These are phyloP conservation scores for Papilionanthe hybrid DNA, from an alignment of 116 monocot genomes.

Conservation along the genomic window DNA sequence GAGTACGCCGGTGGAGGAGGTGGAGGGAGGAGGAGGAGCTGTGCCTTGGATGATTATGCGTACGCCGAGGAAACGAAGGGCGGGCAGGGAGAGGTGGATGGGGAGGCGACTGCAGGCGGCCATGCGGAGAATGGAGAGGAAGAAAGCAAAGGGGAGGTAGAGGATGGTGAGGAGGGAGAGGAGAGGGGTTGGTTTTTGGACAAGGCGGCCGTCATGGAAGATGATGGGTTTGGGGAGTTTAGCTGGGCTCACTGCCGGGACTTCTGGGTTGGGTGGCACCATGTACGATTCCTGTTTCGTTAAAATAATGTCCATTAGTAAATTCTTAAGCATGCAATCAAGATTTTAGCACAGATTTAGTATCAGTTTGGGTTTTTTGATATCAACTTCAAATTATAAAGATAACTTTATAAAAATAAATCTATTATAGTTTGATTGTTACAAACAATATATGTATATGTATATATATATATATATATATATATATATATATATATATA, in stretches of 20 bases:
- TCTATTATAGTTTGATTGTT: no score
- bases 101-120: conserved; percentile 30
- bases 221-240: conserved; percentile 18
- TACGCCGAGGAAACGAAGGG: conserved; percentile 32
- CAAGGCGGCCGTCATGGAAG: conserved; percentile 22
- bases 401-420: no score
- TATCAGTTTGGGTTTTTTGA: no score
- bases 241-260: conserved; percentile 1
- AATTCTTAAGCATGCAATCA: not conserved
- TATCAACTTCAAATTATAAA: no score
- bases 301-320: not conserved
- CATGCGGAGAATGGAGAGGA: conserved; percentile 29
- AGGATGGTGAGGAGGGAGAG: conserved; percentile 10
- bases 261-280: not conserved
- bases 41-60: conserved; percentile 20
- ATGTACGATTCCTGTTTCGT: conserved; percentile 10
- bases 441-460: no score
- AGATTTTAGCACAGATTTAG: no score
- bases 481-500: no score
- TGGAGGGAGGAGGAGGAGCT: conserved; percentile 16
- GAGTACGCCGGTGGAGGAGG: not conserved
- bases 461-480: no score
- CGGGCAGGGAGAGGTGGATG: conserved; percentile 15
- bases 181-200: conserved; percentile 12
- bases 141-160: conserved; percentile 14